Base-by-base conservation (phyloP, 1,139 yeast species). In the Kodamaea suecica region DNA sequence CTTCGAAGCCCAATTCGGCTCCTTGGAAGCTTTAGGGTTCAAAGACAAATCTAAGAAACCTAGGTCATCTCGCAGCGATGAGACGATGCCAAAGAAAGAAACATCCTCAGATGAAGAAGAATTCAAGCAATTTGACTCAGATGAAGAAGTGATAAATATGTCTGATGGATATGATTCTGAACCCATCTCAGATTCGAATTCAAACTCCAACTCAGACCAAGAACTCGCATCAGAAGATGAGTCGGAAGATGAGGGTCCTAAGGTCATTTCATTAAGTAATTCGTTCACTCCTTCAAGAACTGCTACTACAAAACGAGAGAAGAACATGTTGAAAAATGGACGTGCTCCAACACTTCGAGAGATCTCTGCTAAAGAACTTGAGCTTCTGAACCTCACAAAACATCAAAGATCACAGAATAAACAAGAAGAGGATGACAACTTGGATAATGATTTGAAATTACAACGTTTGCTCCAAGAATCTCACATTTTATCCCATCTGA, bases 401-500 rank as follows among this genome's bases (percentile, higher is more conserved):
- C 58, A 56, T 30, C 67, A 61, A 41, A 51, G 48, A 31, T 48
- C 44, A 4, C 53, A 53, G 34, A 53, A 52, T 2, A 53, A 53
- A 2, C 49, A 58, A 36, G 75, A 69, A 43, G 75, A 70, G 27
- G 54, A 52, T 4, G 75, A 68, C 20, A 80, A 86, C 50, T 55
- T 88, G 38, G 76, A 84, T 41, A 85, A 90, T 47, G 97, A 90
- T 57, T 51, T 88, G 17, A 94, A 84, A 44, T 66, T 92, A 30
- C 96, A 90, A 55, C 64, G 96, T 38, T 73, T 92, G 29, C 65
- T 92, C 24, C 72, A 73, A 42, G 97, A 92, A 57, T 88, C 97
- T 0, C 96, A 88, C 53, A 82, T 92, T 25, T 64, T 92, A 36
- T 73, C 90, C 11, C 78, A 78, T 33, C 59, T 60, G 24, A 49